These are phyloP conservation scores for Carpinus viminea DNA, from an alignment of 306 rosid genomes.

Conservation along the genomic window DNA sequence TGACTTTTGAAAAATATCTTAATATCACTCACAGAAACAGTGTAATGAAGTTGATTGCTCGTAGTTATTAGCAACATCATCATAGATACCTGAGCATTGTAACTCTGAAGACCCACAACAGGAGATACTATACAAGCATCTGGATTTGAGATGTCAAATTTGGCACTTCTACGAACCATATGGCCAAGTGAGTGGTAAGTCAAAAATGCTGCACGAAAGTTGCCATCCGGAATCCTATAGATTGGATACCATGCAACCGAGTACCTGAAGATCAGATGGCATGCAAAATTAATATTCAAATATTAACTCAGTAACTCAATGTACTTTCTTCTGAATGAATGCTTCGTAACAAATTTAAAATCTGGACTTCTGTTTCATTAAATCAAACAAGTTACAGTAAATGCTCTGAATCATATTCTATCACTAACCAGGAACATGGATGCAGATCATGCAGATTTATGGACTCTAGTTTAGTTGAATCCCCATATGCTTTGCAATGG, in stretches of 20 bases:
- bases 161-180: constrained; percentile 50
- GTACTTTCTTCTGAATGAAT: constrained; percentile 5
- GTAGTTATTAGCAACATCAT: constrained; percentile 13
- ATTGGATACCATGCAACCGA: constrained; percentile 96
- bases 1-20: background rate
- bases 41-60: constrained; percentile 5
- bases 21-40: constrained; percentile 3
- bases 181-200: constrained; percentile 87
- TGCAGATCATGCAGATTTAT: constrained; percentile 64
- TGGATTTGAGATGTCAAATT: constrained; percentile 27
- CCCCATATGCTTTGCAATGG: constrained; percentile 54
- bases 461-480: constrained; percentile 61
- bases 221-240: constrained; percentile 84
- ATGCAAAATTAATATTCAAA: constrained; percentile 26
- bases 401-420: constrained; percentile 9
- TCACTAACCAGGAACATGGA: constrained; percentile 73
- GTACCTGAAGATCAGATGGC: constrained; percentile 62
- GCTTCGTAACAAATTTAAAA: constrained; percentile 12
- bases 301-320: constrained; percentile 16
- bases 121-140: constrained; percentile 62
- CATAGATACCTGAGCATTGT: constrained; percentile 68
- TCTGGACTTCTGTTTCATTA: constrained; percentile 9
- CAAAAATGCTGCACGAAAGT: constrained; percentile 78
- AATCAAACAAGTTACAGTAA: constrained; percentile 5
- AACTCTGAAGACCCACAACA: constrained; percentile 84